These are phyloP conservation scores for Botrytis byssoidea DNA, from an alignment of 2,329 filamentous ascomycete species.

Conservation along the genomic window DNA sequence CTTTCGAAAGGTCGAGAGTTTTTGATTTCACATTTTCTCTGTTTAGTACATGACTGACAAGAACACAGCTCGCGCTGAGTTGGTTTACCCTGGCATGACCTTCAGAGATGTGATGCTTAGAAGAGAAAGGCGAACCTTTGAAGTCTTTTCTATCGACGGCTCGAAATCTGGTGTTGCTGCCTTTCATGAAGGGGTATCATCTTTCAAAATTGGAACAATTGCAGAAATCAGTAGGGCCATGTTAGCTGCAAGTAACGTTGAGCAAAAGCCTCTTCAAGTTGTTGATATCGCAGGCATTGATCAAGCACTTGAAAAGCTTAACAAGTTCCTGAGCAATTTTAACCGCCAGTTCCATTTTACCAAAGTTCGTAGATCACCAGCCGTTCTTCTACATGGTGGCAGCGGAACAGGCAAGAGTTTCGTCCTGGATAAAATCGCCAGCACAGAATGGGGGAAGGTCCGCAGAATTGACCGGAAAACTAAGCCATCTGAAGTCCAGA, in stretches of 20 bases:
- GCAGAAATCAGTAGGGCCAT: conserved; percentile 19
- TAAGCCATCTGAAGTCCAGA: conserved; percentile 60
- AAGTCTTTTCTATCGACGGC: conserved; percentile 53
- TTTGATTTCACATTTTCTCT: not conserved
- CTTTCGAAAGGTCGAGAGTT: not conserved
- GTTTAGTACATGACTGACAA: conserved; percentile 27
- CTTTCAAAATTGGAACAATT: conserved; percentile 31
- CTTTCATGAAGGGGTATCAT: conserved; percentile 30
- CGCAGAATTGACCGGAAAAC: conserved; percentile 57
- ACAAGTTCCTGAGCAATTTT: conserved; percentile 62
- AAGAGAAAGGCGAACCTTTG: conserved; percentile 60
- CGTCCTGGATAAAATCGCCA: conserved; percentile 66
- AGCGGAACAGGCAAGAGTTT: conserved; percentile 82
- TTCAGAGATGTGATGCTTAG: conserved; percentile 63
- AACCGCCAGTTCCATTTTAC: conserved; percentile 40
- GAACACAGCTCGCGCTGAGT: conserved; percentile 58
- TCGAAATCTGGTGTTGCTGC: conserved; percentile 44
- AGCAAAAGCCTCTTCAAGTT: conserved; percentile 42
- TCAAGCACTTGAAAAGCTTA: conserved; percentile 62
- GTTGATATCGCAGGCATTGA: conserved; percentile 66
- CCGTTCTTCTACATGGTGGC: conserved; percentile 66
- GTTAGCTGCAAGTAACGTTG: conserved; percentile 17
- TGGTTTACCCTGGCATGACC: conserved; percentile 66
- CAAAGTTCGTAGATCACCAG: conserved; percentile 39
- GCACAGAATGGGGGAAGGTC: conserved; percentile 68